Conservation (phyloP, 441 rosid genomes). For the Erodium trifolium region DNA sequence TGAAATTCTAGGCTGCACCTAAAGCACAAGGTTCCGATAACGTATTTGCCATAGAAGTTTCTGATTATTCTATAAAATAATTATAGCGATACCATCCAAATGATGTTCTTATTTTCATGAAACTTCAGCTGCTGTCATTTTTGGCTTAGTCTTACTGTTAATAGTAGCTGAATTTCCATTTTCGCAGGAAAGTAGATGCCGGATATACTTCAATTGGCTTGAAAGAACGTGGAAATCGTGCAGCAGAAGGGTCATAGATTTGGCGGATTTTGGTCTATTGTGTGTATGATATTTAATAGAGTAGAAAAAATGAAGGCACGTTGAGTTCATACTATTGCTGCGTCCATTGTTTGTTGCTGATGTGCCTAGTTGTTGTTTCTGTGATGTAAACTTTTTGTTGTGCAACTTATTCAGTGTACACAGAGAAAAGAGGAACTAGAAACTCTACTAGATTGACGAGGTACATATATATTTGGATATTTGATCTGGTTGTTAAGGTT, state of each 20-base stretch:
- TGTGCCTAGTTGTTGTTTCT: not conserved
- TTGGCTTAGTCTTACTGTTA: too few species aligned
- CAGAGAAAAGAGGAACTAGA: not conserved
- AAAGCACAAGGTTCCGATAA: too few species aligned
- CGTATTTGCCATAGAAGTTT: too few species aligned
- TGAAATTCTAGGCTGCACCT: too few species aligned
- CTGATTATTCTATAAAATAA: too few species aligned
- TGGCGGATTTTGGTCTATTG: not conserved
- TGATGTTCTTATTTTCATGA: too few species aligned
- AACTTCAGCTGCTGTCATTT: too few species aligned
- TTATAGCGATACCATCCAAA: too few species aligned
- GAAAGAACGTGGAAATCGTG: not conserved
- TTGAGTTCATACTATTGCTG: not conserved
- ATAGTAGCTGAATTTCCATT: too few species aligned
- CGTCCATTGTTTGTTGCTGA: not conserved
- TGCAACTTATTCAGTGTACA: not conserved
- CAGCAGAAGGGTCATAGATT: not conserved
- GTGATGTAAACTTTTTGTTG: constrained; percentile 1
- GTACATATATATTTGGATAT: too few species aligned
- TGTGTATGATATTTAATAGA: not conserved
- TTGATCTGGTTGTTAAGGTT: too few species aligned
- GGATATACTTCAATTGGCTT: not conserved
- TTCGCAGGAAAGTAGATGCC: too few species aligned
- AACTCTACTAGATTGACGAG: not conserved
- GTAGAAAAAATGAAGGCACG: not conserved